Conservation (phyloP, 306 rosid genomes). For the Castanea mollissima region DNA sequence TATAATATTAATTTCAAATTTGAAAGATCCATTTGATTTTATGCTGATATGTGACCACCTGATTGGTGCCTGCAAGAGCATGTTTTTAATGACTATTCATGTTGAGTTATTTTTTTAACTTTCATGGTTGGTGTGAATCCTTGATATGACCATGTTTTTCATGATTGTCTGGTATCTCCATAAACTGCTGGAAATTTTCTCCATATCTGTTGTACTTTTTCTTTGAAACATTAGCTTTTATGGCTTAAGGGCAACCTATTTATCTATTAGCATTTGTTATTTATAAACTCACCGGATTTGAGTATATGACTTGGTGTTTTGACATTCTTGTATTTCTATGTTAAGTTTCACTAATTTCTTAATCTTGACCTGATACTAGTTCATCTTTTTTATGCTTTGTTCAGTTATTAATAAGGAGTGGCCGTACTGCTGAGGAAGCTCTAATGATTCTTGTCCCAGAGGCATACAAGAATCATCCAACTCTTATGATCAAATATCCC, state of each 20-base stretch:
- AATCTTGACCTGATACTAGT: neutral
- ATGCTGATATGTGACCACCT: neutral
- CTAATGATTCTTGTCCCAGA: conserved; percentile 98
- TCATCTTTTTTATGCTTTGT: conserved; percentile 11
- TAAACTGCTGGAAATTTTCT: neutral
- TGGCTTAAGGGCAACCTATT: neutral
- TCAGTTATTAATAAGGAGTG: conserved; percentile 90
- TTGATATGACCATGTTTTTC: neutral
- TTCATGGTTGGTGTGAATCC: neutral
- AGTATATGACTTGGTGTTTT: conserved; percentile 14
- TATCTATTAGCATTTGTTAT: neutral
- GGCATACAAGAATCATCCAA: conserved; percentile 97
- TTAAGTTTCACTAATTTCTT: conserved; percentile 25
- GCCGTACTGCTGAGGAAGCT: conserved; percentile 93
- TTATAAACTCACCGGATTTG: neutral
- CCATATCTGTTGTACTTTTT: neutral
- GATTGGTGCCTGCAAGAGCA: neutral
- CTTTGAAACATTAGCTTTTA: neutral
- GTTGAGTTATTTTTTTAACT: neutral
- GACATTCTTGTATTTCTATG: conserved; percentile 18
- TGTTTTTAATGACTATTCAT: neutral
- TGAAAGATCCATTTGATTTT: neutral
- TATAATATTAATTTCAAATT: neutral
- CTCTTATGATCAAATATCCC: conserved; percentile 82
- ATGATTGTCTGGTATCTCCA: neutral